Evolutionary conservation across 2,329 filamentous ascomycete species (phyloP), one percentile per base, ranked within the genome.

Genomic region (Mycosphaerella arachidis): DNA sequence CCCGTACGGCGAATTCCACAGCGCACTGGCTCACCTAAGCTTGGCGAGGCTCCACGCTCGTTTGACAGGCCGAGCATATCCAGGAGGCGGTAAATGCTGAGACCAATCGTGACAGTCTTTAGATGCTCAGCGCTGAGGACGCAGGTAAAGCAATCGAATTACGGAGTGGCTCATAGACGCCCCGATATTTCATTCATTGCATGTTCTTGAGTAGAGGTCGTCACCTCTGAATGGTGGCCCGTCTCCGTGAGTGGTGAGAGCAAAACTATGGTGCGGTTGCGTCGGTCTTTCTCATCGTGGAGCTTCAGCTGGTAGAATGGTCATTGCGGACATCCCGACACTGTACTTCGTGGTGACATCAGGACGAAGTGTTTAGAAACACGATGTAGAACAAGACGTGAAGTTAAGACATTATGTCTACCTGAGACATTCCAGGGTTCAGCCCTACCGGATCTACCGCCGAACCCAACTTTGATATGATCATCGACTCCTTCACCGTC

Each of bases 391-490:
- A 24, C 48, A 51, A 29, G 16, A 43, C 13, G 40, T 43, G 40
- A 43, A 43, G 40, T 43, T 3, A n/a, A 43, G 40, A n/a, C 7
- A 18, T n/a, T n/a, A 43, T 43, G 12, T 43, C 40, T 18, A 43
- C 13, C 40, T 43, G 40, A 16, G 40, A 43, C 40, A 43, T 35
- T 35, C 3, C 30, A 18, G 16, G 40, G 40, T 20, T 18, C 50
- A 30, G 18, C 18, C 50, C 53, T 56, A 12, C n/a, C 54, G 48
- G 40, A 50, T 46, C 35, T 37, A 57, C 53, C 50, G 5, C 35
- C 7, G 24, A 45, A 13, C 18, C 29, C 6, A 35, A 48, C 20
- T 56, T 40, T 24, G 27, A 45, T 31, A 55, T 45, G 53, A 20
- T 52, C 48, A 57, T 45, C 33, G 16, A 40, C 18, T 20, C 46